Percentiles rank a stretch among this genome's conserved stretches.
Conservation (phyloP, 2,329 filamentous ascomycete species). For the Fusarium floridanum region DNA sequence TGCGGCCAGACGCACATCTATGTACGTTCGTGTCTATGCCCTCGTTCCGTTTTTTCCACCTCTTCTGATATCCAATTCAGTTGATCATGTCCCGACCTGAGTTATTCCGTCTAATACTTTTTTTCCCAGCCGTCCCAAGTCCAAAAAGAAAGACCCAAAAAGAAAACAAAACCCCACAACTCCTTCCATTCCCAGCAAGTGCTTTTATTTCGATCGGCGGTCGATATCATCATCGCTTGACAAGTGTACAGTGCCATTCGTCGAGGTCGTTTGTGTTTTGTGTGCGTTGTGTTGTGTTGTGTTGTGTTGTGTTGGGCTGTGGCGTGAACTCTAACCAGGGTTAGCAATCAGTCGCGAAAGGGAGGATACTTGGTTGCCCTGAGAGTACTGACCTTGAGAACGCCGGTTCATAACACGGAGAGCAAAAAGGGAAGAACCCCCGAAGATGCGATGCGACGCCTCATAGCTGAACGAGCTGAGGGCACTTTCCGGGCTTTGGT, state of each 20-base stretch:
- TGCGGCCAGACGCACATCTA: conserved; percentile 39
- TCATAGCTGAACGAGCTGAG: conserved; percentile 32
- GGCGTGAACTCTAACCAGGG: conserved; percentile 31
- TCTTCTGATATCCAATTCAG: conserved; percentile 39
- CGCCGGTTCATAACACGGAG: conserved; percentile 31
- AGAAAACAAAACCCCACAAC: conserved; percentile 43
- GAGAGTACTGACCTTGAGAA: conserved; percentile 32
- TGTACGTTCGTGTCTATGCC: conserved; percentile 45
- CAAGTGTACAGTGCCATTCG: conserved; percentile 38
- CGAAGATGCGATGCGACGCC: conserved; percentile 14
- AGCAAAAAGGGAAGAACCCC: conserved; percentile 11
- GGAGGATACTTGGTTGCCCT: not conserved
- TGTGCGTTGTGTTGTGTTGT: not conserved
- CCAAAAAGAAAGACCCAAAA: conserved; percentile 38
- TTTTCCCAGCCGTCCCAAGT: conserved; percentile 44
- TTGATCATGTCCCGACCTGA: conserved; percentile 37
- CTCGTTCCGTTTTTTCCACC: conserved; percentile 38
- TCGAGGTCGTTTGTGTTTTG: conserved; percentile 21
- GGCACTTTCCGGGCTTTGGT: conserved; percentile 48
- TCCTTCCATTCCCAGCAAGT: conserved; percentile 29
- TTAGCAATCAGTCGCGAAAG: conserved; percentile 20
- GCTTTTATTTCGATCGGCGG: conserved; percentile 42
- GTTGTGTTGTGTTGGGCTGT: conserved; percentile 4
- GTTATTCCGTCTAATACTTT: conserved; percentile 43
- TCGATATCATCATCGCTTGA: conserved; percentile 43